These are phyloP conservation scores for Psophocarpus tetragonolobus DNA, from an alignment of 306 rosid genomes.

Conservation along the genomic window DNA sequence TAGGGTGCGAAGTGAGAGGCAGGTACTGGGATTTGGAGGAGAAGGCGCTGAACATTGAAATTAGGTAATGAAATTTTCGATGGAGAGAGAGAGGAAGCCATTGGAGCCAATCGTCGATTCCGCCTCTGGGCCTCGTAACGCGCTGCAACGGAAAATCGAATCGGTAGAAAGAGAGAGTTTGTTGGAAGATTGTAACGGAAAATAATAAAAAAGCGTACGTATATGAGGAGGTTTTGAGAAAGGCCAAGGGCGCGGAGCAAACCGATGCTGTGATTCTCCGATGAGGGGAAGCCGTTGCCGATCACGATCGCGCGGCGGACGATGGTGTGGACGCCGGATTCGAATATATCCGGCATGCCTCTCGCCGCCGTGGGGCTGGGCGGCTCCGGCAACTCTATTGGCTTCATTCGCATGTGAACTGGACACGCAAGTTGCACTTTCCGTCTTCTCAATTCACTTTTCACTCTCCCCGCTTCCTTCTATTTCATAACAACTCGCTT, in stretches of 20 bases:
- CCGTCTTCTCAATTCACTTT: background rate
- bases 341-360: conserved; percentile 71
- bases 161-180: background rate
- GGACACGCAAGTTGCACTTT: background rate
- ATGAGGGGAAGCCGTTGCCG: conserved; percentile 66
- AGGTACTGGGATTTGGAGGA: conserved; percentile 40
- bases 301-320: conserved; percentile 81
- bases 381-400: conserved; percentile 80
- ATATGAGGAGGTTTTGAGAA: conserved; percentile 63
- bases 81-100: conserved; percentile 93
- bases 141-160: conserved; percentile 48
- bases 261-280: conserved; percentile 91
- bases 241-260: conserved; percentile 89
- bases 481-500: no score
- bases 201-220: background rate
- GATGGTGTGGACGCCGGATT: conserved; percentile 75
- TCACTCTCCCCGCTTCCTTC: no score
- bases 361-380: conserved; percentile 60
- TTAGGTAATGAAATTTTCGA: conserved; percentile 35
- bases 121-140: conserved; percentile 83
- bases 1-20: conserved; percentile 42
- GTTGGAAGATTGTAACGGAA: background rate
- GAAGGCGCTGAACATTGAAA: background rate
- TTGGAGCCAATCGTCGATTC: conserved; percentile 81
- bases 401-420: conserved; percentile 46